A percentile compares a stretch with the other conserved stretches of the same genome.
phyloP scores from a whole-genome alignment of 2,329 filamentous ascomycete genomes.

The Dryadomyces quercivorus region DNA sequence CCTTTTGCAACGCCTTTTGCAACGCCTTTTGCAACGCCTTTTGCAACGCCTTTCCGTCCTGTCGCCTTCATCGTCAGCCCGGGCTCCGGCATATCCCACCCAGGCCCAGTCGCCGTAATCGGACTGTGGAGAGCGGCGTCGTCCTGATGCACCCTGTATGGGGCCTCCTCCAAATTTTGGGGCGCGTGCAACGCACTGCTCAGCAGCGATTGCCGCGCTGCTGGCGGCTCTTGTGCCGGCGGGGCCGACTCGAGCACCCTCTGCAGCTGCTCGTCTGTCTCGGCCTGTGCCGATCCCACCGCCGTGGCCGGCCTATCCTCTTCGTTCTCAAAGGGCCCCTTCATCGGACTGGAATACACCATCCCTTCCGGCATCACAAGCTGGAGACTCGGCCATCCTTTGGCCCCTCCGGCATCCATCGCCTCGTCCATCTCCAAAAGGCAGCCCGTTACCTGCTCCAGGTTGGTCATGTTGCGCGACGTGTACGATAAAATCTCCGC shows the following conservation, averaged over 20 bases:
- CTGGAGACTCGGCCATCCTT: constrained; percentile 16
- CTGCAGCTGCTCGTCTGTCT: not conserved
- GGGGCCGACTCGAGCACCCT: not conserved
- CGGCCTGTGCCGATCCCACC: constrained; percentile 5
- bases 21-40: no score
- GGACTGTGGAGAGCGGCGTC: constrained; percentile 12
- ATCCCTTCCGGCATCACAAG: constrained; percentile 11
- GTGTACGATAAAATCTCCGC: constrained; percentile 14
- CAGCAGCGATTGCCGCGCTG: constrained; percentile 3
- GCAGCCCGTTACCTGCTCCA: constrained; percentile 16
- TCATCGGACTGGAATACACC: constrained; percentile 1
- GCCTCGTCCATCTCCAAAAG: constrained; percentile 17
- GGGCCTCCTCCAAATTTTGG: constrained; percentile 7
- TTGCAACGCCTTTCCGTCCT: constrained; percentile 2
- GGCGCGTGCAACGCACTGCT: constrained; percentile 7
- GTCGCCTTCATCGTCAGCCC: not conserved
- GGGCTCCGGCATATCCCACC: constrained; percentile 7
- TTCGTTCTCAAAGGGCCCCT: not conserved
- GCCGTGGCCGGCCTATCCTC: not conserved
- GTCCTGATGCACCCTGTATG: constrained; percentile 10
- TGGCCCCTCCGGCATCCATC: constrained; percentile 10
- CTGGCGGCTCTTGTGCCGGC: not conserved
- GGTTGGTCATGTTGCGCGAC: constrained; percentile 15
- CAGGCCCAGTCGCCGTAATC: not conserved
- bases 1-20: not conserved